Evolutionary conservation across 2,329 filamentous ascomycete genomes (phyloP).

Genomic region (Cladophialophora carrionii): DNA sequence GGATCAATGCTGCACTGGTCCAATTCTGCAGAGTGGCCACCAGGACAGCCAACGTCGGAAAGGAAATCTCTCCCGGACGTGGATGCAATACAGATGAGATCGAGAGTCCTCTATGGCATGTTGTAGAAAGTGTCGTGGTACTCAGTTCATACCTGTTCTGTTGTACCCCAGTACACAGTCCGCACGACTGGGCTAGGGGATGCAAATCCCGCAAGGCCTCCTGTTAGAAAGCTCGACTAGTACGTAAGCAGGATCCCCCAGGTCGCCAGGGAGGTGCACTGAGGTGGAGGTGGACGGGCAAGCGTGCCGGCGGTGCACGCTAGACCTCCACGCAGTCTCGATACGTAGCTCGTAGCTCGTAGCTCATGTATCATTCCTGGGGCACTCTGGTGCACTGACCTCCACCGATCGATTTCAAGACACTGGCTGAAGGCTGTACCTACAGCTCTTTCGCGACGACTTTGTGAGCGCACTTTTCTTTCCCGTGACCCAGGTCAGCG

Average conservation of each 20-base stretch:
- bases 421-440: not conserved
- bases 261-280: not conserved
- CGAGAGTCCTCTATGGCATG: not conserved
- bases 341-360: not conserved
- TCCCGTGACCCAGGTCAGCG: not conserved
- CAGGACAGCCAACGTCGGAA: not conserved
- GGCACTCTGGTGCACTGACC: not conserved
- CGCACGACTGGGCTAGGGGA: too few relatives aligned
- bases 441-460: not conserved
- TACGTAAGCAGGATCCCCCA: not conserved
- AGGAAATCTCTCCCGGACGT: not conserved
- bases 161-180: not conserved
- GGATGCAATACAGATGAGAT: not conserved
- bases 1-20: not conserved
- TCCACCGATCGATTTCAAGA: not conserved
- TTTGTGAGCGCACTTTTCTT: not conserved
- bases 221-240: not conserved
- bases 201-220: not conserved
- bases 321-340: not conserved
- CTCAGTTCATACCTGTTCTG: not conserved
- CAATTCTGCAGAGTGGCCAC: not conserved
- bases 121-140: not conserved
- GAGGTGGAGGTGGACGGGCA: not conserved
- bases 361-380: not conserved
- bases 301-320: not conserved